Conservation (phyloP, 441 rosid genomes). For the Melastoma candidum region DNA sequence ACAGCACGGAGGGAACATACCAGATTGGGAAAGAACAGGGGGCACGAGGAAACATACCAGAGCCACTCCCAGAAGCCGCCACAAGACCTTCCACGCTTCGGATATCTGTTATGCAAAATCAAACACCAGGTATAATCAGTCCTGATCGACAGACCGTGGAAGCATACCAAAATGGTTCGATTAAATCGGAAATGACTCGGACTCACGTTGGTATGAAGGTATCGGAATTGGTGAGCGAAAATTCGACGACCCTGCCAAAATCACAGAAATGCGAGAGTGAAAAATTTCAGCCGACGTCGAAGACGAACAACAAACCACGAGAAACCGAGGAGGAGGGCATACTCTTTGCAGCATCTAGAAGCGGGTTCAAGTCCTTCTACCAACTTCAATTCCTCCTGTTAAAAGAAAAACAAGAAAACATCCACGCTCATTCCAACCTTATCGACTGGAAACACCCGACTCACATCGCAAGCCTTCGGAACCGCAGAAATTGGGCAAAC, state of each 20-base stretch:
- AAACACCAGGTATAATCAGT: no score
- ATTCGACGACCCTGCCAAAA: no score
- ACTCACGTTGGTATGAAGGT: no score
- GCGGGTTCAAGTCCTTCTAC: constrained; percentile 32
- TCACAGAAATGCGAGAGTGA: no score
- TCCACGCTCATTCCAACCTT: not conserved
- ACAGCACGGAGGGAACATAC: not conserved
- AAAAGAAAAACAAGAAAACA: not conserved
- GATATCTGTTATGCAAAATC: constrained; percentile 29
- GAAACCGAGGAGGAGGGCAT: constrained; percentile 6
- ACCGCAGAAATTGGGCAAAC: constrained; percentile 12
- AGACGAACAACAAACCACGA: no score
- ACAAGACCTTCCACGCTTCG: constrained; percentile 39
- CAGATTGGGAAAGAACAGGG: not conserved
- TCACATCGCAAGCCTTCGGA: no score
- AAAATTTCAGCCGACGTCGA: no score
- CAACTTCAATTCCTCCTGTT: constrained; percentile 43
- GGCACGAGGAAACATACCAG: constrained; percentile 31
- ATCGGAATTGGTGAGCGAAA: no score
- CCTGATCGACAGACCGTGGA: no score
- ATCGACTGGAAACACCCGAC: not conserved
- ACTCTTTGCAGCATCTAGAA: constrained; percentile 54
- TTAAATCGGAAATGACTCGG: no score
- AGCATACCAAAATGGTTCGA: no score
- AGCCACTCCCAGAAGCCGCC: constrained; percentile 82